Evolutionary conservation across 2,329 filamentous ascomycete species (phyloP), one percentile per base, ranked within the genome.

Genomic region (Niveomyces coronatus): DNA sequence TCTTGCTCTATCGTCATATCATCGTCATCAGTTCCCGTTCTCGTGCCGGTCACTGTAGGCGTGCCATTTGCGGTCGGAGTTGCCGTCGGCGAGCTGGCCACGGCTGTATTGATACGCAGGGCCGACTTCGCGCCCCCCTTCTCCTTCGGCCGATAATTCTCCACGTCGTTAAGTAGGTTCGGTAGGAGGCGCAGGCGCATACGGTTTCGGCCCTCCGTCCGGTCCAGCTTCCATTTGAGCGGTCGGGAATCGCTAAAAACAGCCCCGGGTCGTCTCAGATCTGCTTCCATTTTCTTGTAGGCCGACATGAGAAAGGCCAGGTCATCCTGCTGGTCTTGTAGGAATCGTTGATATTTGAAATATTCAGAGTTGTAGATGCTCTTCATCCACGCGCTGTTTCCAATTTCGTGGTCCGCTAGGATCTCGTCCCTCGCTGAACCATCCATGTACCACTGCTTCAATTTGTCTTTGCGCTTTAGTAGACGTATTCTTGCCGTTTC

Each of bases 261-360:
- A 2, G 84, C 88, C 18, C 85, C 86, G 2, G 87, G 85, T 15
- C 87, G 76, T 45, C 74, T 74, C 40, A 95, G 64, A 42, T 89
- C 81, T 39, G 80, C 71, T 41, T 89, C 79, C 62, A 96, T 81
- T 52, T 81, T 86, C 5, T 74, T 72, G 54, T 91, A 87, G 1
- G 80, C 73, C 0, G 83, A 77, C 29, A 76, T 75, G 44, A 93
- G 73, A 53, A 86, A 95, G 1, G 73, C 70, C 41, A 85, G 72
- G 51, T 88, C 89, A 53, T 98, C 91, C 49, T 95, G 87, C 51
- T 94, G 85, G 51, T 98, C 93, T 58, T 98, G 91, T 38, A 87
- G 63, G 13, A 85, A 72, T 44, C 91, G 74, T 55, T 96, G 89
- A 47, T 94, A 82, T 55, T 94, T 96, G 53, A 89, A 75, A 47